Conservation (phyloP, 208 protist genomes). For the Leptomonas seymouri region DNA sequence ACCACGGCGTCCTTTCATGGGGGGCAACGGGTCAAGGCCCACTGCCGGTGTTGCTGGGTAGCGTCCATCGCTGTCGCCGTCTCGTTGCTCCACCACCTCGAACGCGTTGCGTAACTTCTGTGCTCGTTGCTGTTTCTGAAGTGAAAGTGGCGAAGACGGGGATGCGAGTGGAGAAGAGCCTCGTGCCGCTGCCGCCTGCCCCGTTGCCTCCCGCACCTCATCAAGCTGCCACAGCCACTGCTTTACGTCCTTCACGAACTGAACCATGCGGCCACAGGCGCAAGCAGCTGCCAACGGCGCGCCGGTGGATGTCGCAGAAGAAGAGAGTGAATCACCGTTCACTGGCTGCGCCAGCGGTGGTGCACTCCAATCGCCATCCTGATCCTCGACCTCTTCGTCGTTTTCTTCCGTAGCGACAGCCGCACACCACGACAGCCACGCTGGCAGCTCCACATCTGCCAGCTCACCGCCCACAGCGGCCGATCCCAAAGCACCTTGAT, state of each 20-base stretch:
- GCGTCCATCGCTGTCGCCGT: not conserved
- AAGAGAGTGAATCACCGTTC: not conserved
- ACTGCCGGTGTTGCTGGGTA: not conserved
- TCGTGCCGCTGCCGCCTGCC: not conserved
- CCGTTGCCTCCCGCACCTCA: conserved; percentile 2
- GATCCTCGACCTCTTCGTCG: not conserved
- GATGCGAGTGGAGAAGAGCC: not conserved
- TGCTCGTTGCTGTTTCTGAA: not conserved
- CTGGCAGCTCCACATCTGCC: conserved; percentile 7
- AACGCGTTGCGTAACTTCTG: too few species aligned
- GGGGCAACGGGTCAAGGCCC: not conserved
- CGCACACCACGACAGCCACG: conserved; percentile 27
- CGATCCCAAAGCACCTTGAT: conserved; percentile 20
- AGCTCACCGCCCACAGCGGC: not conserved
- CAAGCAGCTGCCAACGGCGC: not conserved
- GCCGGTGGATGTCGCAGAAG: not conserved
- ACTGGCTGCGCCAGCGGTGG: not conserved
- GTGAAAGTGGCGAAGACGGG: not conserved
- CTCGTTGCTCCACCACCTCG: not conserved
- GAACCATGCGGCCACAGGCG: conserved; percentile 9
- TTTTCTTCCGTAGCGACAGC: not conserved
- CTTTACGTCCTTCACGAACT: conserved; percentile 39
- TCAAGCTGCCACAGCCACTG: conserved; percentile 40
- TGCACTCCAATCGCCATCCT: not conserved
- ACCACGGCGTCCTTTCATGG: conserved; percentile 23